These are phyloP conservation scores for Daldinia sp. DNA, from an alignment of 2,329 filamentous ascomycete genomes.

Conservation along the genomic window DNA sequence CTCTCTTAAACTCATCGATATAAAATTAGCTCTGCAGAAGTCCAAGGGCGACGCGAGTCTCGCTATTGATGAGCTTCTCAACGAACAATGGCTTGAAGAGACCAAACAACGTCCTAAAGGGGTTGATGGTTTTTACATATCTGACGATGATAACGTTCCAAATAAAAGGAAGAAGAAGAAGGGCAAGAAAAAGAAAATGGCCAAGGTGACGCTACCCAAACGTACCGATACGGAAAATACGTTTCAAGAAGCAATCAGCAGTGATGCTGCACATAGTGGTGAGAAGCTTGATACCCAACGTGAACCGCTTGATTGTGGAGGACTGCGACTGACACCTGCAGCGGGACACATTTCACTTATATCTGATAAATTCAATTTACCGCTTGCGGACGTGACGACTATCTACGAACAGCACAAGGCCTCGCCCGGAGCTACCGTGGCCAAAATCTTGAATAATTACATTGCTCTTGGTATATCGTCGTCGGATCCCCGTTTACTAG, in stretches of 20 bases:
- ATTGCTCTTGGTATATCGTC: constrained; percentile 50
- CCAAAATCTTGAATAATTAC: constrained; percentile 55
- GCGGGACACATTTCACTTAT: constrained; percentile 55
- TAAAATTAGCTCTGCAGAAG: constrained; percentile 73
- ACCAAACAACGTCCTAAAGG: constrained; percentile 71
- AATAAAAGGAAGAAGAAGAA: constrained; percentile 53
- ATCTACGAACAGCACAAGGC: constrained; percentile 52
- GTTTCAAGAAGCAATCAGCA: constrained; percentile 16
- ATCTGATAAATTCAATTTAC: constrained; percentile 54
- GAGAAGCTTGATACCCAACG: constrained; percentile 19
- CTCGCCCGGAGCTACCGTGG: constrained; percentile 52
- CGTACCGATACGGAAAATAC: constrained; percentile 7
- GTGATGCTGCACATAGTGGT: constrained; percentile 35
- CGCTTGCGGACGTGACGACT: constrained; percentile 51
- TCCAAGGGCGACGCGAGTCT: constrained; percentile 70
- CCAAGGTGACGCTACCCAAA: constrained; percentile 24
- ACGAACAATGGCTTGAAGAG: constrained; percentile 78
- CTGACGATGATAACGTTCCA: constrained; percentile 53
- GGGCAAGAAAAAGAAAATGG: constrained; percentile 44
- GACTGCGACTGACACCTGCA: constrained; percentile 14
- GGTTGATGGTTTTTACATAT: constrained; percentile 80
- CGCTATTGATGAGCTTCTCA: constrained; percentile 83
- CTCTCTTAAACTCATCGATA: constrained; percentile 69
- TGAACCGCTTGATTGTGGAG: not conserved
- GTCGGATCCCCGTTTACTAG: constrained; percentile 44